Evolutionary conservation across 164 flowering plant species (phyloP), one percentile per base, ranked within the genome.

Genomic region (Protea cynaroides): DNA sequence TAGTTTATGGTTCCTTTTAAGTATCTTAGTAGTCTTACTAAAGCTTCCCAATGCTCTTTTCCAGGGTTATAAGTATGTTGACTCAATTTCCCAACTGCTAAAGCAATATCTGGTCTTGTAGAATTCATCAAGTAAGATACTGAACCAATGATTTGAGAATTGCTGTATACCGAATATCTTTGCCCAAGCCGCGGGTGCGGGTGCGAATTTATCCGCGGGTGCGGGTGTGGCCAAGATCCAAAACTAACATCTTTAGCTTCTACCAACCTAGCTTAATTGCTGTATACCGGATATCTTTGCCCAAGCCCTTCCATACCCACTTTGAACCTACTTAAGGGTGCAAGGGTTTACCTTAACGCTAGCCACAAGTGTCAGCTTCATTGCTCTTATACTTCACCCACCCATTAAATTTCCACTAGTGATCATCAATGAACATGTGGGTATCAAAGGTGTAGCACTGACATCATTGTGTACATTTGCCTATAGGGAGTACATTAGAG

Each of bases 191-290:
- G n/a, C n/a, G n/a, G n/a, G n/a, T n/a, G n/a, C n/a, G n/a, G n/a
- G n/a, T n/a, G n/a, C n/a, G n/a, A n/a, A n/a, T n/a, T n/a, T n/a
- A n/a, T n/a, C n/a, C n/a, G n/a, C n/a, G n/a, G n/a, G n/a, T n/a
- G n/a, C n/a, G n/a, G 64, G 64, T 61, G 70, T 61, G 70, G 70
- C 15, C 54, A 67, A 67, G 65, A 67, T 25, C 59, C 52, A 34
- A 65, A 58, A 13, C 40, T 68, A 19, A 54, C 60, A 4, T 68
- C 71, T 29, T 25, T 68, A 44, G 71, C 71, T 21, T 54, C 65
- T 25, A 56, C 63, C 23, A 56, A 62, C 11, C 56, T 68, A 1
- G 17, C 38, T 56, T 56, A 55, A n/a, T n/a, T n/a, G n/a, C 51
- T 55, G 66, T 7, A 56, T 68, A 34, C 71, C 71, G 15, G 66